A percentile compares a stretch with the other conserved stretches of the same genome.
Conservation (phyloP, 2,329 filamentous ascomycete genomes). For the Penicillium sp. region DNA sequence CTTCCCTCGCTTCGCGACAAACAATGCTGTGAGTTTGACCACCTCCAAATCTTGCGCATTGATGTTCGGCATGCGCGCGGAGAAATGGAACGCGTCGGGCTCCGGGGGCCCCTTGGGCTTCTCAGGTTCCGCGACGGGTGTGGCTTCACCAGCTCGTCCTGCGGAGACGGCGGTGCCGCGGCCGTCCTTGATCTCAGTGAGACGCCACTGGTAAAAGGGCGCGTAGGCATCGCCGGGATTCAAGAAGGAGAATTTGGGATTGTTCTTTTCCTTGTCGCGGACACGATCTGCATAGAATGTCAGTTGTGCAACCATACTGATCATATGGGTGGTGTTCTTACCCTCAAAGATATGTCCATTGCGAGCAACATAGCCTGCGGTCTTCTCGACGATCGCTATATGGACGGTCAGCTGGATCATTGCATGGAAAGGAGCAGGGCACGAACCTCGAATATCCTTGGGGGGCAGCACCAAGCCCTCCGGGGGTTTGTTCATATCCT, state of each 20-base stretch:
- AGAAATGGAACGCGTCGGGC: constrained; percentile 87
- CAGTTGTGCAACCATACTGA: neutral
- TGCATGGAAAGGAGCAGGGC: neutral
- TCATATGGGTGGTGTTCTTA: constrained; percentile 22
- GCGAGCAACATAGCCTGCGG: constrained; percentile 81
- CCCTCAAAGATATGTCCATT: constrained; percentile 67
- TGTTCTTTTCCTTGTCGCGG: constrained; percentile 76
- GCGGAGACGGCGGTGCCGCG: constrained; percentile 76
- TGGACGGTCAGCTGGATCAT: constrained; percentile 24
- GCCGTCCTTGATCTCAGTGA: constrained; percentile 80
- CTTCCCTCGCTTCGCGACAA: constrained; percentile 88
- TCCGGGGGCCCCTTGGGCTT: constrained; percentile 80
- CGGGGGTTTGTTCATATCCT: constrained; percentile 72
- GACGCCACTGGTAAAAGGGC: constrained; percentile 85
- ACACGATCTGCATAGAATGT: constrained; percentile 60
- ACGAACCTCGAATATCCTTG: constrained; percentile 69
- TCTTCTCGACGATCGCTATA: constrained; percentile 78
- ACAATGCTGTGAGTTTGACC: constrained; percentile 75
- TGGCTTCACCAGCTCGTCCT: constrained; percentile 66
- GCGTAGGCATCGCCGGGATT: constrained; percentile 78
- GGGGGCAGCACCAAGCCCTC: constrained; percentile 82
- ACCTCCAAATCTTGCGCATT: constrained; percentile 85
- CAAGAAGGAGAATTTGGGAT: constrained; percentile 91
- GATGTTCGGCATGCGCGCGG: constrained; percentile 94
- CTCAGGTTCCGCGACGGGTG: constrained; percentile 53